A percentile compares a stretch with the other conserved stretches of the same genome.
Conservation (phyloP, 2,329 filamentous ascomycete species). For the Colletotrichum kahawae region DNA sequence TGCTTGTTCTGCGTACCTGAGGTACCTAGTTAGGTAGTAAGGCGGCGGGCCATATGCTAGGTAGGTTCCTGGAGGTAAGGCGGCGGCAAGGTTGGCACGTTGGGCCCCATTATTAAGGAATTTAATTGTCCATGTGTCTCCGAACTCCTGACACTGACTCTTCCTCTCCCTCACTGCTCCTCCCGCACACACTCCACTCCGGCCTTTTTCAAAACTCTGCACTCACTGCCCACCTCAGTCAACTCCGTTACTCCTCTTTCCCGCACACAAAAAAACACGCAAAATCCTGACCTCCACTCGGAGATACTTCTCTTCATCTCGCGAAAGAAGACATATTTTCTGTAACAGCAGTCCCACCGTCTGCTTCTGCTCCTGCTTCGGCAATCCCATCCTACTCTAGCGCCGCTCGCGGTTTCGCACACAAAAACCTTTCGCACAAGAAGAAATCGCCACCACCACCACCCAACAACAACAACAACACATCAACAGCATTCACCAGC, state of each 20-base stretch:
- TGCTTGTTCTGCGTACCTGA: background rate
- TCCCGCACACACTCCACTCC: background rate
- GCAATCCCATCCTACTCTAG: background rate
- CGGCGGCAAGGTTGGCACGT: background rate
- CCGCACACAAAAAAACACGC: background rate
- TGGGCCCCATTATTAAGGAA: constrained; percentile 7
- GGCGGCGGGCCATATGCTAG: background rate
- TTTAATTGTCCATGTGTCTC: constrained; percentile 8
- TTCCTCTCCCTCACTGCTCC: background rate
- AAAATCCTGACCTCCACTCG: background rate
- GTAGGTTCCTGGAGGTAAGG: background rate
- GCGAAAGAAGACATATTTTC: background rate
- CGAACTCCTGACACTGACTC: background rate
- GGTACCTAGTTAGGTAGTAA: too few species aligned
- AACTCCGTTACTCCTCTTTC: background rate
- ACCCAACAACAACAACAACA: background rate
- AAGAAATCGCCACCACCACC: background rate
- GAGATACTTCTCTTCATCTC: background rate
- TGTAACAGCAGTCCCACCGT: background rate
- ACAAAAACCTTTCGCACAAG: background rate
- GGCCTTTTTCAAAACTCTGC: constrained; percentile 1
- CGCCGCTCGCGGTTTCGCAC: background rate
- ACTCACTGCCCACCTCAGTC: background rate
- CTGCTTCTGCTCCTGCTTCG: background rate
- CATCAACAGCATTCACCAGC: background rate